Percentiles rank a stretch among this genome's conserved stretches.
Evolutionary conservation across 495 filamentous ascomycete species (phyloP).

Genomic region (Neurospora sp.): DNA sequence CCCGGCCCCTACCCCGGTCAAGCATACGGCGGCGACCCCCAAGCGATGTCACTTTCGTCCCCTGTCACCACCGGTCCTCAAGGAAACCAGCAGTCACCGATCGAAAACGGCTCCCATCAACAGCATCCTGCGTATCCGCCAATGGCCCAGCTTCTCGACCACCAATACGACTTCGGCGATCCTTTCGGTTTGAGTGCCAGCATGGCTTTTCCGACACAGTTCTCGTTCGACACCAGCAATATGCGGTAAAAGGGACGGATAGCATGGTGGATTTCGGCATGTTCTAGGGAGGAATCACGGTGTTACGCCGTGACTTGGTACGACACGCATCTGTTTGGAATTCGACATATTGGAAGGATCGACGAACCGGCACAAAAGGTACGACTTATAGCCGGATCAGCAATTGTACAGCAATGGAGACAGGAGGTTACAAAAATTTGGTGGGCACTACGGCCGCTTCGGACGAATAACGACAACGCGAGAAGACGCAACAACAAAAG

Average conservation of each 20-base stretch:
- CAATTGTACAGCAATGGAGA: background rate
- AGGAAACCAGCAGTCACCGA: constrained; percentile 23
- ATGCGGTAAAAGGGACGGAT: constrained; percentile 30
- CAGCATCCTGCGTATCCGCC: constrained; percentile 39
- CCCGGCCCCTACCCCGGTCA: constrained; percentile 55
- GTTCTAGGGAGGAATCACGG: background rate
- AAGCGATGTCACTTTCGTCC: constrained; percentile 31
- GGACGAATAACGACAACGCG: background rate
- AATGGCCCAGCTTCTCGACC: constrained; percentile 65
- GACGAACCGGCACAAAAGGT: background rate
- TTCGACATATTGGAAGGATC: background rate
- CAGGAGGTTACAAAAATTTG: background rate
- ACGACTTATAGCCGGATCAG: background rate
- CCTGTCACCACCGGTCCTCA: constrained; percentile 29
- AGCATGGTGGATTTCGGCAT: background rate
- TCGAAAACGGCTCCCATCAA: constrained; percentile 21
- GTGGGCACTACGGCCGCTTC: background rate
- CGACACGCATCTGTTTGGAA: background rate
- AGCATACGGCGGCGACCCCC: constrained; percentile 33
- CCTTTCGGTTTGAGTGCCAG: constrained; percentile 84
- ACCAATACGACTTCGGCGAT: constrained; percentile 69
- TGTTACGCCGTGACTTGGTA: background rate
- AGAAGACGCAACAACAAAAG: background rate
- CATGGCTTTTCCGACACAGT: constrained; percentile 90
- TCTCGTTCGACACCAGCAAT: constrained; percentile 64